phyloP scores from a whole-genome alignment of 1,139 yeast species.

The Citeromyces hawaiiensis region DNA sequence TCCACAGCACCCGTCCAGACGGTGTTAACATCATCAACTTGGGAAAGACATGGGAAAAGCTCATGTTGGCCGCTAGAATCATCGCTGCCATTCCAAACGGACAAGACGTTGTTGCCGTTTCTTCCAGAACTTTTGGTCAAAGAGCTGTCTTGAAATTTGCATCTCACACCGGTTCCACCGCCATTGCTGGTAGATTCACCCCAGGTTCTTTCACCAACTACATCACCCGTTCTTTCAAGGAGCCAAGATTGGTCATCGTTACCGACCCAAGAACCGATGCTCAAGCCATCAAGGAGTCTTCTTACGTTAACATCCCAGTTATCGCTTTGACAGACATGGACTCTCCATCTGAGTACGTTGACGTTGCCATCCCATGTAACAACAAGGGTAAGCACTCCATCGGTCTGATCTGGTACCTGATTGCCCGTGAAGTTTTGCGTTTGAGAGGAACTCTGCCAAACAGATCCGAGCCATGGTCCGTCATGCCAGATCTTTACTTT shows the following conservation, averaged over 20 bases:
- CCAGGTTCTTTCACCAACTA: conserved; percentile 99
- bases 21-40: conserved; percentile 98
- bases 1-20: conserved; percentile 98
- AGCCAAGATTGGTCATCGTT: conserved; percentile 98
- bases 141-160: conserved; percentile 99
- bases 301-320: conserved; percentile 99
- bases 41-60: conserved; percentile 99
- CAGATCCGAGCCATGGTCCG: conserved; percentile 97
- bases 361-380: conserved; percentile 99
- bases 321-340: conserved; percentile 98
- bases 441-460: conserved; percentile 96
- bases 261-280: conserved; percentile 99
- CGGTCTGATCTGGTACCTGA: conserved; percentile 99
- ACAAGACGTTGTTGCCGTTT: conserved; percentile 96
- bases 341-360: conserved; percentile 96
- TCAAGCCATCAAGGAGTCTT: conserved; percentile 99
- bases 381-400: conserved; percentile 99
- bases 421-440: conserved; percentile 99
- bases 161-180: conserved; percentile 99
- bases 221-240: conserved; percentile 99
- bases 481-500: conserved; percentile 99
- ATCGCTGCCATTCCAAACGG: conserved; percentile 99
- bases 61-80: conserved; percentile 98
- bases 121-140: conserved; percentile 99
- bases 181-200: conserved; percentile 99